A percentile compares a stretch with the other conserved stretches of the same genome.
Conservation (phyloP, 2,329 filamentous ascomycete genomes). For the Alternaria incomplexa region DNA sequence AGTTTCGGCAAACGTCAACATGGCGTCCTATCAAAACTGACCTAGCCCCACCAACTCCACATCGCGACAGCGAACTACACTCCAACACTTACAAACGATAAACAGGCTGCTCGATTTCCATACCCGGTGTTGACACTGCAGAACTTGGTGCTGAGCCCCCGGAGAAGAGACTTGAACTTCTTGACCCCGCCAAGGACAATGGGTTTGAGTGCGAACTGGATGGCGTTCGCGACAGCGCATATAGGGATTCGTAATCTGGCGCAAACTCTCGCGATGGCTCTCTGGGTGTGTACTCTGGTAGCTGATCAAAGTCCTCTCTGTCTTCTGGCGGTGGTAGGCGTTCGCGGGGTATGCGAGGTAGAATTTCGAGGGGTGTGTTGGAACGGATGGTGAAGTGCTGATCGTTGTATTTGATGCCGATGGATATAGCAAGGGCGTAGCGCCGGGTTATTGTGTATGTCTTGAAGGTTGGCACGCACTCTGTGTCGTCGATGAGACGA, state of each 20-base stretch:
- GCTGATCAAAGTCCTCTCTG: slow-evolving; percentile 34
- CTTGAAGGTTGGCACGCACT: slow-evolving; percentile 45
- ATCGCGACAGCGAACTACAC: background rate
- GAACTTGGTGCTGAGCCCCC: slow-evolving; percentile 9
- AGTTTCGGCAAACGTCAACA: background rate
- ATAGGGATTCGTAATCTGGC: slow-evolving; percentile 40
- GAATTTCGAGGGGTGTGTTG: slow-evolving; percentile 37
- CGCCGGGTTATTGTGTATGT: slow-evolving; percentile 42
- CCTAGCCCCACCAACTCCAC: background rate
- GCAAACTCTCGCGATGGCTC: slow-evolving; percentile 39
- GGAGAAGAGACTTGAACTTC: slow-evolving; percentile 23
- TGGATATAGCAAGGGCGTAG: slow-evolving; percentile 34
- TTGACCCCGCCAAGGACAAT: slow-evolving; percentile 14
- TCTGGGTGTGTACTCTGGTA: slow-evolving; percentile 38
- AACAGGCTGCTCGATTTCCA: slow-evolving; percentile 14
- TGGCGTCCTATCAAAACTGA: background rate
- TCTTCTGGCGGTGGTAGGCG: slow-evolving; percentile 19
- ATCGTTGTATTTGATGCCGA: slow-evolving; percentile 36
- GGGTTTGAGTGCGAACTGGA: slow-evolving; percentile 17
- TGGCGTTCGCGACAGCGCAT: slow-evolving; percentile 23
- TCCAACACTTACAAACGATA: background rate
- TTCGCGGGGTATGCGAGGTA: slow-evolving; percentile 30
- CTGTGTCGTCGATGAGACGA: slow-evolving; percentile 39
- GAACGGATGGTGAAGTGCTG: slow-evolving; percentile 36
- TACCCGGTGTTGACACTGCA: slow-evolving; percentile 12